These are phyloP conservation scores for Sporisorium sorghi DNA, from an alignment of 1,284 basidiomycete genomes.

Conservation along the genomic window DNA sequence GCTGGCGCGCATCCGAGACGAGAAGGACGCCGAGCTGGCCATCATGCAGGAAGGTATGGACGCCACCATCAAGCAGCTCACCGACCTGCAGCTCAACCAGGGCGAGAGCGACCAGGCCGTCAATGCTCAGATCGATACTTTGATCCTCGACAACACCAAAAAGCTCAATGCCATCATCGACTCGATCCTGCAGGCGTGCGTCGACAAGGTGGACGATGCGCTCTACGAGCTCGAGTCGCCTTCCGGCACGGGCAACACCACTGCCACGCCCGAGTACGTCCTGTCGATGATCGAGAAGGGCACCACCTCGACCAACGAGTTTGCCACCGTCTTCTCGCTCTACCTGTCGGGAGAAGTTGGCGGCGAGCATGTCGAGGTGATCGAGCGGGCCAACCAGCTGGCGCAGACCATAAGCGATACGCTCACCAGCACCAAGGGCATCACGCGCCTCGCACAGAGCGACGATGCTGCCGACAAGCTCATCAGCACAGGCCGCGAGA, in stretches of 20 bases:
- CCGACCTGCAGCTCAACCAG: conserved; percentile 86
- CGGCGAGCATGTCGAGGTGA: conserved; percentile 95
- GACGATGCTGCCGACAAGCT: conserved; percentile 93
- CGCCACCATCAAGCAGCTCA: conserved; percentile 87
- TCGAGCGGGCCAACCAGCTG: conserved; percentile 95
- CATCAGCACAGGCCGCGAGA: conserved; percentile 82
- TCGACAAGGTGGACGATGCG: conserved; percentile 95
- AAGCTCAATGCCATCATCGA: conserved; percentile 99
- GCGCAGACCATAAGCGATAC: conserved; percentile 93
- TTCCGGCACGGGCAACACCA: conserved; percentile 90
- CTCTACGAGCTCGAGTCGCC: conserved; percentile 98
- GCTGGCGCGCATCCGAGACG: conserved; percentile 83
- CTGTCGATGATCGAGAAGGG: conserved; percentile 99
- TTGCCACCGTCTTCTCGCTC: conserved; percentile 92
- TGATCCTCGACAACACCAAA: conserved; percentile 96
- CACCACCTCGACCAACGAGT: conserved; percentile 91
- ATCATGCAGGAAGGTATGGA: conserved; percentile 98
- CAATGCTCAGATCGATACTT: conserved; percentile 93
- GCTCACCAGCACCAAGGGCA: conserved; percentile 91
- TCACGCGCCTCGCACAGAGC: conserved; percentile 88
- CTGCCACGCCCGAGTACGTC: conserved; percentile 96
- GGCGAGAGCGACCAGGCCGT: conserved; percentile 87
- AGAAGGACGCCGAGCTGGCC: conserved; percentile 95
- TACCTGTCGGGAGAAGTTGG: conserved; percentile 88
- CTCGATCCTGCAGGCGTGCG: conserved; percentile 93